A percentile compares a stretch with the other conserved stretches of the same genome.
phyloP scores from a whole-genome alignment of 805 yeast species.

The Candida fluviatilis region DNA sequence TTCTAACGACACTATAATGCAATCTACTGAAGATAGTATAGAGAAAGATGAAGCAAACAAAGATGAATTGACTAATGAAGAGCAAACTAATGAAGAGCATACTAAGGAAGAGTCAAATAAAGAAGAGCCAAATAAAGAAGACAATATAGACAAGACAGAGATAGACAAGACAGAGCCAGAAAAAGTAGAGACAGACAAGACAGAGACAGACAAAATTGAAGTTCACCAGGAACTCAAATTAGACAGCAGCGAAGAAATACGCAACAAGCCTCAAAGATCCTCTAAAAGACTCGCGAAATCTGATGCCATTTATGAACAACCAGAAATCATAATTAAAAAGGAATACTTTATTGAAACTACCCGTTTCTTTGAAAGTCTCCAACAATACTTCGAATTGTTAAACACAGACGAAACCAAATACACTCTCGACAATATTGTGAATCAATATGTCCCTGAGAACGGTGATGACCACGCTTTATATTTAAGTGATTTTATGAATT shows the following conservation, averaged over 20 bases:
- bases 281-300: conserved; percentile 29
- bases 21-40: too few species aligned
- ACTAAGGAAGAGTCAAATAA: conserved; percentile 14
- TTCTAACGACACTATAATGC: background rate
- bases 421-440: conserved; percentile 7
- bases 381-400: conserved; percentile 10
- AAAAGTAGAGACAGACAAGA: conserved; percentile 12
- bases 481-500: conserved; percentile 19
- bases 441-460: conserved; percentile 11
- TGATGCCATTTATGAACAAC: conserved; percentile 15
- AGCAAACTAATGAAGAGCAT: conserved; percentile 4
- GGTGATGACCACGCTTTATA: conserved; percentile 8
- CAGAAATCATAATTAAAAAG: conserved; percentile 18
- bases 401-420: background rate
- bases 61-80: background rate
- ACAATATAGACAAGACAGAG: too few species aligned
- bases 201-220: too few species aligned
- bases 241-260: too few species aligned
- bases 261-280: conserved; percentile 29
- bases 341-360: conserved; percentile 25
- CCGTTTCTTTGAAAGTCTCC: conserved; percentile 19
- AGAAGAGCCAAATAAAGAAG: too few species aligned
- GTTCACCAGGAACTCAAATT: too few species aligned
- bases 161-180: conserved; percentile 10
- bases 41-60: background rate